These are phyloP conservation scores for Gastrodia elata DNA, from an alignment of 106 monocot species.

Conservation along the genomic window DNA sequence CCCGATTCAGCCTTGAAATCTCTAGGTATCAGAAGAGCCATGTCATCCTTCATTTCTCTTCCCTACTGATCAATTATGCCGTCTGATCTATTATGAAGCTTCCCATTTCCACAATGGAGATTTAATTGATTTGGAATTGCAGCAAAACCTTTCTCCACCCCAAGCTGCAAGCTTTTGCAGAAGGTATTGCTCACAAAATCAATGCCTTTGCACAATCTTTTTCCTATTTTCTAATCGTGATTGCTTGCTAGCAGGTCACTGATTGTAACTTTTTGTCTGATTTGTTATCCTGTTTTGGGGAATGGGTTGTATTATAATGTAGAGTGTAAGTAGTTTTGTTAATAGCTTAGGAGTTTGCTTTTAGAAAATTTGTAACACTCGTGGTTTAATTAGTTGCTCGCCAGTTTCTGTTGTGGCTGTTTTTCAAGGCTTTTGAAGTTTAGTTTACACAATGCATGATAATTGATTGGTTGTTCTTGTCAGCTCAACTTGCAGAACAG, in stretches of 20 bases:
- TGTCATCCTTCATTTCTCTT: slow-evolving; percentile 60
- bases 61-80: slow-evolving; percentile 8
- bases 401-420: background rate
- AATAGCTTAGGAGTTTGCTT: background rate
- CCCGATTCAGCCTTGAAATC: slow-evolving; percentile 42
- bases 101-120: background rate
- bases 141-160: background rate
- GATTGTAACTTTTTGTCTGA: background rate
- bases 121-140: background rate
- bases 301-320: background rate
- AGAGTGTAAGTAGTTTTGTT: slow-evolving; percentile 3
- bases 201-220: background rate
- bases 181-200: background rate
- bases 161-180: background rate
- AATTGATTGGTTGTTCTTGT: background rate
- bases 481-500: background rate
- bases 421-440: background rate
- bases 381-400: background rate
- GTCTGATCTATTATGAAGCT: background rate
- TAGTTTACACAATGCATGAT: background rate
- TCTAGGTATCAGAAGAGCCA: slow-evolving; percentile 53
- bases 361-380: too few relatives aligned
- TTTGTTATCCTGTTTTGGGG: background rate
- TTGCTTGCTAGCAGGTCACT: background rate
- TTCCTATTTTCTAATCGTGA: background rate